These are phyloP conservation scores for Cladosporium sp. DNA, from an alignment of 2,329 filamentous ascomycete genomes.

Conservation along the genomic window DNA sequence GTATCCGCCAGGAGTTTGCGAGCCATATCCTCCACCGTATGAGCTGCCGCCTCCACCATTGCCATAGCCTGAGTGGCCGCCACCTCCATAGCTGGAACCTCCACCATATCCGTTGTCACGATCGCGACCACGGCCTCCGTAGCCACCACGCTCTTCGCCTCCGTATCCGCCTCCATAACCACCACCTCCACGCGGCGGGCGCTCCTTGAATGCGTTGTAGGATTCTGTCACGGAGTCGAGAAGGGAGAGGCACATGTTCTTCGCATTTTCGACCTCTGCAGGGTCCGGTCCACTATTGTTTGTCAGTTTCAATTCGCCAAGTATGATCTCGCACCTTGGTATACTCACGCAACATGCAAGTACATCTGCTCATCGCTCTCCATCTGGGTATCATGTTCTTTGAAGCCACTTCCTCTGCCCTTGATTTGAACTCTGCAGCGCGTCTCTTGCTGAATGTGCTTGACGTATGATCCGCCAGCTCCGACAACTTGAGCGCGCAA, in stretches of 20 bases:
- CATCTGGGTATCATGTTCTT: conserved; percentile 78
- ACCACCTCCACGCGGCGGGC: conserved; percentile 37
- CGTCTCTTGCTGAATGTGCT: conserved; percentile 95
- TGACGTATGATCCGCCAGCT: conserved; percentile 90
- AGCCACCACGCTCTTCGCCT: conserved; percentile 34
- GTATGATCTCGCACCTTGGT: neutral
- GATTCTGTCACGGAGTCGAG: conserved; percentile 81
- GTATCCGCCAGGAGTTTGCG: conserved; percentile 17
- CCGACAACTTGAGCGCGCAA: conserved; percentile 94
- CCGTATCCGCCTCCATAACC: conserved; percentile 21
- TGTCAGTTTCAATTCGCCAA: conserved; percentile 4
- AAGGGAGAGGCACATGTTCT: conserved; percentile 83
- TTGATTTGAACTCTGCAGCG: conserved; percentile 97
- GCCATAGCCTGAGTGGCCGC: conserved; percentile 33
- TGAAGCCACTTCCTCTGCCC: conserved; percentile 88
- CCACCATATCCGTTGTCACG: conserved; percentile 37
- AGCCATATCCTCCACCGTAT: conserved; percentile 33
- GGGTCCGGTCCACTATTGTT: conserved; percentile 72
- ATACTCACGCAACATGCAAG: conserved; percentile 81
- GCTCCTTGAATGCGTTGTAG: conserved; percentile 82
- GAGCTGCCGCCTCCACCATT: conserved; percentile 32
- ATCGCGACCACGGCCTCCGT: conserved; percentile 31
- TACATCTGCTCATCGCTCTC: conserved; percentile 98
- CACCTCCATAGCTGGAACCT: conserved; percentile 35
- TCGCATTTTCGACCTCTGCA: conserved; percentile 78